Percentiles rank a stretch among this genome's conserved stretches.
Evolutionary conservation across 768 basidiomycete genomes (phyloP).

Genomic region (Calvatia gigantea): DNA sequence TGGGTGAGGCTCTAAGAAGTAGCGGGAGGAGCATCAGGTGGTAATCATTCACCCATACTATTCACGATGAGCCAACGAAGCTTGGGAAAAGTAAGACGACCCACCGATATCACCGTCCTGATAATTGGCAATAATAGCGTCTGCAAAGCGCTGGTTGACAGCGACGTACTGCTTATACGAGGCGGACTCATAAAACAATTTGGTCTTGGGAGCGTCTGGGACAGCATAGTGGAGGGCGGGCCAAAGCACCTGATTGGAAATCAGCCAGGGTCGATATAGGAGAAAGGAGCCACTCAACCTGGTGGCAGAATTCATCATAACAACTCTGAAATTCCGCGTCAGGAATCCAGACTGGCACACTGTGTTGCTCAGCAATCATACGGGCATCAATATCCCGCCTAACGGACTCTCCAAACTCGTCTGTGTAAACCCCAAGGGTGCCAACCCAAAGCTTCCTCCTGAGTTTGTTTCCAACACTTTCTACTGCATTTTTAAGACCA

Average conservation of each 20-base stretch:
- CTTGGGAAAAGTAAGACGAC: background rate
- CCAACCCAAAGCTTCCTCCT: slow-evolving; percentile 60
- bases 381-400: slow-evolving; percentile 52
- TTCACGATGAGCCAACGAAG: background rate
- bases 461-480: slow-evolving; percentile 58
- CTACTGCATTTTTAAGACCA: slow-evolving; percentile 79
- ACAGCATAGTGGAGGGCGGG: slow-evolving; percentile 84
- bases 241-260: slow-evolving; percentile 59
- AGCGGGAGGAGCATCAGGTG: slow-evolving; percentile 92
- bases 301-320: slow-evolving; percentile 88
- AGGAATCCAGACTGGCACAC: slow-evolving; percentile 73
- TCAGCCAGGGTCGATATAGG: slow-evolving; percentile 17
- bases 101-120: slow-evolving; percentile 79
- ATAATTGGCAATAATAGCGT: slow-evolving; percentile 75
- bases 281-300: slow-evolving; percentile 38
- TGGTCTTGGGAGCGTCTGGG: slow-evolving; percentile 85
- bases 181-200: slow-evolving; percentile 73
- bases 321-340: slow-evolving; percentile 74
- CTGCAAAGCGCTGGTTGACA: slow-evolving; percentile 89
- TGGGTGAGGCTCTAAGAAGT: slow-evolving; percentile 67
- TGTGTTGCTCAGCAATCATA: slow-evolving; percentile 35
- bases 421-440: slow-evolving; percentile 70
- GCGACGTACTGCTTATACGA: slow-evolving; percentile 83
- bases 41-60: slow-evolving; percentile 91
- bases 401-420: slow-evolving; percentile 54